Conservation (phyloP, 2,329 filamentous ascomycete species). For the Camptophora hylomeconis region DNA sequence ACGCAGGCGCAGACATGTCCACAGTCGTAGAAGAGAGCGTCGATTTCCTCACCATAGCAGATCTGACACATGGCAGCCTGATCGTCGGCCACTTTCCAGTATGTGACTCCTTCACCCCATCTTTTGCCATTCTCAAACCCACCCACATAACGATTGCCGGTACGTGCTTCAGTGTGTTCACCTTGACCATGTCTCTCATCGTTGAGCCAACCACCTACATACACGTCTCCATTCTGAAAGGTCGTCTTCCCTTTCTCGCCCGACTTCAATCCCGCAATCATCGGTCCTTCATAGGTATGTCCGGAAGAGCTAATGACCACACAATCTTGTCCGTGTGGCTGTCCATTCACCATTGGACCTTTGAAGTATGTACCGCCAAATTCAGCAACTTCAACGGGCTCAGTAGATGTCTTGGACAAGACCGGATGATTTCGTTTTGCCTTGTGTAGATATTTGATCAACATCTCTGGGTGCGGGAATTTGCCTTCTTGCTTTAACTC, state of each 20-base stretch:
- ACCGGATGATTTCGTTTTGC: slow-evolving; percentile 13
- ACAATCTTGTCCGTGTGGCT: slow-evolving; percentile 40
- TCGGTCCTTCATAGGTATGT: slow-evolving; percentile 43
- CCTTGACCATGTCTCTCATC: slow-evolving; percentile 42
- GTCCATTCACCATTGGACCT: slow-evolving; percentile 37
- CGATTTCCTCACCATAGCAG: slow-evolving; percentile 47
- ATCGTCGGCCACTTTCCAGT: slow-evolving; percentile 49
- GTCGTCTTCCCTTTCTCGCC: slow-evolving; percentile 42
- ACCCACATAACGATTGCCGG: slow-evolving; percentile 48
- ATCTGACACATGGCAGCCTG: slow-evolving; percentile 47
- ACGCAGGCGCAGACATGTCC: slow-evolving; percentile 50
- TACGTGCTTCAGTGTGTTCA: slow-evolving; percentile 41
- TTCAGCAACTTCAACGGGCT: slow-evolving; percentile 35
- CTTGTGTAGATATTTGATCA: slow-evolving; percentile 11
- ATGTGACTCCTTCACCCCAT: slow-evolving; percentile 48
- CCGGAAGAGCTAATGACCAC: slow-evolving; percentile 40
- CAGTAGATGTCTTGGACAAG: slow-evolving; percentile 10
- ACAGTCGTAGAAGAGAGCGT: slow-evolving; percentile 49
- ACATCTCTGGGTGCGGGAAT: slow-evolving; percentile 10
- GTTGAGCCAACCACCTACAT: slow-evolving; percentile 33
- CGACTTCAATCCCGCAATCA: slow-evolving; percentile 39
- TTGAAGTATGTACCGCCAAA: slow-evolving; percentile 41
- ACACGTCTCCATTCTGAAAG: slow-evolving; percentile 40
- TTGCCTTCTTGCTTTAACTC: slow-evolving; percentile 20
- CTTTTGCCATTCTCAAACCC: slow-evolving; percentile 48